Percentiles rank a stretch among this genome's conserved stretches.
These are phyloP conservation scores for Aspergillus diversus DNA, from an alignment of 495 filamentous ascomycete genomes.

Conservation along the genomic window DNA sequence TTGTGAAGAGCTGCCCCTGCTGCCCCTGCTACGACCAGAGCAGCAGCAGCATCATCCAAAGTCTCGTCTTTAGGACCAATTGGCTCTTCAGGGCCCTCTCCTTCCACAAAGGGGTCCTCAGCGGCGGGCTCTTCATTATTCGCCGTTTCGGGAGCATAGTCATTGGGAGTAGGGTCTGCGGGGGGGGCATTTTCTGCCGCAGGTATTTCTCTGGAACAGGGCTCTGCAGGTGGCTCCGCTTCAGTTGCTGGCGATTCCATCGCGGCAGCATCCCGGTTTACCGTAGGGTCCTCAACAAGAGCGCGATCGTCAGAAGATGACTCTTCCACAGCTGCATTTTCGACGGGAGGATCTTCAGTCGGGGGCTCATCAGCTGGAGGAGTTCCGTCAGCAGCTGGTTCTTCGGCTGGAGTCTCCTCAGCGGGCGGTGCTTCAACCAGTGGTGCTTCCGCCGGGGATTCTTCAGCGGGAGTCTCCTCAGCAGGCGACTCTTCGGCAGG, in stretches of 20 bases:
- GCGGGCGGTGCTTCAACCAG: slow-evolving; percentile 2
- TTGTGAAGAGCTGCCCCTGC: slow-evolving; percentile 22
- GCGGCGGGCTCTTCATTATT: slow-evolving; percentile 16
- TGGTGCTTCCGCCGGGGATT: slow-evolving; percentile 1
- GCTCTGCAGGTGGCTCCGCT: no score
- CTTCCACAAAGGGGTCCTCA: slow-evolving; percentile 1
- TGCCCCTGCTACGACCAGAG: slow-evolving; percentile 15
- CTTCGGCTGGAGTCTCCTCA: slow-evolving; percentile 22
- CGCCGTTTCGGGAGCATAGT: slow-evolving; percentile 14
- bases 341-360: no score
- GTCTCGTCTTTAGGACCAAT: slow-evolving; percentile 6
- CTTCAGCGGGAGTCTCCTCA: slow-evolving; percentile 11
- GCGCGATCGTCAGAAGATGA: no score
- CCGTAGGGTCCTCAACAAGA: no score
- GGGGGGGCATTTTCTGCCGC: no score
- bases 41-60: slow-evolving; percentile 7
- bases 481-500: slow-evolving; percentile 4
- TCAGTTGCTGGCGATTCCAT: no score
- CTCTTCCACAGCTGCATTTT: no score
- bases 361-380: background rate
- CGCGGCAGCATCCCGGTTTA: no score
- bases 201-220: no score
- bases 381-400: slow-evolving; percentile 24
- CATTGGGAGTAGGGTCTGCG: slow-evolving; percentile 5
- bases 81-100: slow-evolving; percentile 12